Conservation (phyloP, 148 eudicot species). For the Simmondsia chinensis region DNA sequence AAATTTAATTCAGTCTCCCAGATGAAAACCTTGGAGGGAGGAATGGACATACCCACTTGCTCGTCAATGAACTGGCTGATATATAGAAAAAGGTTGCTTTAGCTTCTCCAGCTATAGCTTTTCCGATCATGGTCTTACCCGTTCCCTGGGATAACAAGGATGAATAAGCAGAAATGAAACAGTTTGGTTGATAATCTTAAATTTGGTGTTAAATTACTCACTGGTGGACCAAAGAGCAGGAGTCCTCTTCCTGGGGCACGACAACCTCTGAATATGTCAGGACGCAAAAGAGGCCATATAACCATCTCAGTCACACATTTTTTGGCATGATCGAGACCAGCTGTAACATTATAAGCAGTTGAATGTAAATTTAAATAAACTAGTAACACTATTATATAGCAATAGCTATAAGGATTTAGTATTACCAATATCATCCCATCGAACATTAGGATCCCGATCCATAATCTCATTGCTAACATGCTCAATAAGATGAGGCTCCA, state of each 20-base stretch:
- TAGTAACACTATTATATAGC: neutral
- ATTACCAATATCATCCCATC: slow-evolving; percentile 96
- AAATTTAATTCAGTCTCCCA: neutral
- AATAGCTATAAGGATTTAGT: neutral
- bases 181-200: neutral
- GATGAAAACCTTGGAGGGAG: neutral
- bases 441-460: slow-evolving; percentile 96
- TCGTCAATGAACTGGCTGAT: slow-evolving; percentile 92
- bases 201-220: slow-evolving; percentile 29
- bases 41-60: slow-evolving; percentile 80
- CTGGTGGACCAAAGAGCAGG: slow-evolving; percentile 96
- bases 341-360: slow-evolving; percentile 27
- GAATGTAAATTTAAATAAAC: neutral
- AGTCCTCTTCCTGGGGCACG: slow-evolving; percentile 99
- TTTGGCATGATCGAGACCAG: slow-evolving; percentile 97
- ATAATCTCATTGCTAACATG: slow-evolving; percentile 96
- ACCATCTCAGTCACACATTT: slow-evolving; percentile 99
- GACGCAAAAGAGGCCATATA: slow-evolving; percentile 92
- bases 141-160: slow-evolving; percentile 56
- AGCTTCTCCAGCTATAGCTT: slow-evolving; percentile 98
- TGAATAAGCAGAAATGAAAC: neutral
- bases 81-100: slow-evolving; percentile 94
- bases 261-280: slow-evolving; percentile 95
- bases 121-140: slow-evolving; percentile 96
- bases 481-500: slow-evolving; percentile 95